Base-by-base conservation (phyloP, 371 early-diverging fungal species). In the Circinella umbellata region DNA sequence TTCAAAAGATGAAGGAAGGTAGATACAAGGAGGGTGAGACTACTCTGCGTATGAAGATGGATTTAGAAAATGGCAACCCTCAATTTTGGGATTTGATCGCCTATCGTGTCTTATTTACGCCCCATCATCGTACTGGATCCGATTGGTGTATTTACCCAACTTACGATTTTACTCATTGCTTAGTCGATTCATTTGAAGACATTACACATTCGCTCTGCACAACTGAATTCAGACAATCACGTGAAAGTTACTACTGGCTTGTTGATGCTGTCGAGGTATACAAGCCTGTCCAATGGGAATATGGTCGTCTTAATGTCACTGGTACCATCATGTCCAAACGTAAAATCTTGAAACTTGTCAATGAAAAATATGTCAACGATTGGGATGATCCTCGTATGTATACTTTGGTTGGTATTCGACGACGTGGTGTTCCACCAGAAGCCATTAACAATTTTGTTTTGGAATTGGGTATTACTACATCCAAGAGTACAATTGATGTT, bases 231-330 rank as follows among this genome's bases (percentile, higher is more conserved):
- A 90, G 82, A 70, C 94, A 93, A 76, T 93, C 98, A 36, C 93
- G 99, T 69, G 94, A 94, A 71, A 95, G 97, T 54, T 99, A 99
- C 85, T 98, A 99, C 84, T 99, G 99, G 99, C 91, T 99, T 39
- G 93, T 97, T 59, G 98, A 99, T 77, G 97, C 98, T 36, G 88
- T 99, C 49, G 98, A 98, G 73, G 88, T 99, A 0, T 99, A 99
- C 88, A 99, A 99, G 86, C 99, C 99, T 34, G 99, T 99, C 37
- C 99, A 99, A 88, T 99, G 99, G 99, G 99, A 99, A 82, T 99
- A 96, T 76, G 97, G 98, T 51, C 91, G 99, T 70, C 84, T 99
- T 66, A 98, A 95, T 76, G 91, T 99, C 66, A 93, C 97, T 63
- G 94, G 97, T 81, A 98, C 99, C 15, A 89, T 99, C 73, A 88